Base-by-base conservation (phyloP, 1,139 yeast genomes). In the Saccharomyces hybrid region DNA sequence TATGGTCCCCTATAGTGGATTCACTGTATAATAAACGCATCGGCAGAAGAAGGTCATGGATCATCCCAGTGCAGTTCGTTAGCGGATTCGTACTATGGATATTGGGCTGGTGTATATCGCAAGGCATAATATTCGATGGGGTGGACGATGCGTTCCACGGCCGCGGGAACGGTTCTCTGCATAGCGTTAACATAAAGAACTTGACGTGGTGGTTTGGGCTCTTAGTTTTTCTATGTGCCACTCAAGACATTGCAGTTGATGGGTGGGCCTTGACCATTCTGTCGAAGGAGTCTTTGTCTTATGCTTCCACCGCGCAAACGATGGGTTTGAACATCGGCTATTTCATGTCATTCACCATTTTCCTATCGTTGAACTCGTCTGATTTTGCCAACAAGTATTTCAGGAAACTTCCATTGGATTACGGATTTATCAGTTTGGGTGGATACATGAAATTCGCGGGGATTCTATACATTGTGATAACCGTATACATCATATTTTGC, bases 211-310 rank as follows among this genome's bases (percentile, higher is more conserved):
- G 82, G 56, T 93, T 93, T 71, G 88, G 91, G 63, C 60, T 82
- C 20, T 73, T 95, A 56, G 93, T 93, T 48, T 81, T 93, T 56
- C 76, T 93, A 57, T 91, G 97, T 73, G 98, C 99, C 2, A 93
- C 99, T 0, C 99, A 93, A 70, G 99, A 93, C 69, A 93, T 93
- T 54, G 98, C 99, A 1, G 99, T 93, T 14, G 99, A 93, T 72
- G 99, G 99, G 5, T 93, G 99, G 99, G 98, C 98, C 0, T 74
- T 93, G 66, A 93, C 97, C 1, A 82, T 93, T 52, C 75, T 93
- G 53, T 83, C 91, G 16, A 84, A 83, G 26, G 82, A 82, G 47
- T 87, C 95, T 23, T 75, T 93, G 56, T 84, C 95, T n/a, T 93
- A 82, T 72, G 99, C 99, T 0, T 88, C 96, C 4, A 93, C 99